Conservation (phyloP, 1,284 basidiomycete genomes). For the Tilletia setariae region DNA sequence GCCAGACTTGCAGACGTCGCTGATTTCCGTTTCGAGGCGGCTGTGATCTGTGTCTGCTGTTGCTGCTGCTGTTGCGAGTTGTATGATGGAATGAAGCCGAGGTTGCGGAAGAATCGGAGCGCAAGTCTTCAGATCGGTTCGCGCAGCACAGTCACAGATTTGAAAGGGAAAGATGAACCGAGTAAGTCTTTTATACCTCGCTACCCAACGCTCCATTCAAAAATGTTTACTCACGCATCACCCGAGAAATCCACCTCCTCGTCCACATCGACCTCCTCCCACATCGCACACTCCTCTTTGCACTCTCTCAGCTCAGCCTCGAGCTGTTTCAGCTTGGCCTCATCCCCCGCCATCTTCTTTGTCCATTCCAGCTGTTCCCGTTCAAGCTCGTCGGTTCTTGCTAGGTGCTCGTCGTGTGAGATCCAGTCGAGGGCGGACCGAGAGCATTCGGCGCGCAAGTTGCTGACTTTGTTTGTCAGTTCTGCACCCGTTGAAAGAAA, state of each 20-base stretch:
- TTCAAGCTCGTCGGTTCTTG: constrained; percentile 9
- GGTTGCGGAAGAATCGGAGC: constrained; percentile 6
- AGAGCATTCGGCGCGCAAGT: constrained; percentile 5
- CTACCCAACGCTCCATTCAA: neutral
- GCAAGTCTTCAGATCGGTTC: constrained; percentile 1
- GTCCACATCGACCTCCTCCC: constrained; percentile 1
- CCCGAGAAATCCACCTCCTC: constrained; percentile 7
- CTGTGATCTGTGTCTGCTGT: neutral
- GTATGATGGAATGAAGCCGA: constrained; percentile 10
- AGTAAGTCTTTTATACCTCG: neutral
- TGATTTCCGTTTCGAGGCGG: neutral
- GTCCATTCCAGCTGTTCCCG: constrained; percentile 4
- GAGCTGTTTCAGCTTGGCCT: neutral
- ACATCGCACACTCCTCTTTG: neutral
- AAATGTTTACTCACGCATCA: constrained; percentile 3
- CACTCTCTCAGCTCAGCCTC: constrained; percentile 2
- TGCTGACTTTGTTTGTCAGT: constrained; percentile 2
- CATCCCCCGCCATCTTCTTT: neutral
- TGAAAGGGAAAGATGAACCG: neutral
- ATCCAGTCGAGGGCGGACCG: constrained; percentile 5
- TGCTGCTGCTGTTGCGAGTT: too few species aligned
- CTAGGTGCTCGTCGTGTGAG: constrained; percentile 9
- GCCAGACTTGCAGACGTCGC: neutral
- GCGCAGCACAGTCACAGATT: too few species aligned
- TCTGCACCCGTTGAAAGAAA: neutral